These are phyloP conservation scores for Exophiala dermatitidis DNA, from an alignment of 2,329 filamentous ascomycete genomes.

Conservation along the genomic window DNA sequence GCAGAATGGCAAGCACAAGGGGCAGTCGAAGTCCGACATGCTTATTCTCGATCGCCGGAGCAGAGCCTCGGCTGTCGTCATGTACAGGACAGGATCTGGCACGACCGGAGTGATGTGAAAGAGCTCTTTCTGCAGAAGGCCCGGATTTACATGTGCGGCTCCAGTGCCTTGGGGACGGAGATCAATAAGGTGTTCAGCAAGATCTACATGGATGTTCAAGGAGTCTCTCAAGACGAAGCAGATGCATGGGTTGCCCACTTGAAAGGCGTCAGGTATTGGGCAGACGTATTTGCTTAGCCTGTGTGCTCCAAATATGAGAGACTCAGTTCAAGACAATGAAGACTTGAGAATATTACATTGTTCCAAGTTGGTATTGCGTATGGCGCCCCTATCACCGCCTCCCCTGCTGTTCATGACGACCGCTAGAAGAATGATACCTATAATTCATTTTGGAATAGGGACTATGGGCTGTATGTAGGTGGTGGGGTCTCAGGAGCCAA, in stretches of 20 bases:
- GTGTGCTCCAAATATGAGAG: too few relatives aligned
- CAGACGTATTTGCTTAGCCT: constrained; percentile 5
- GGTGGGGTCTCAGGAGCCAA: too few relatives aligned
- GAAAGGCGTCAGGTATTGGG: constrained; percentile 7
- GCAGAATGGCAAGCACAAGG: constrained; percentile 54
- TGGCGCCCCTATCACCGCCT: too few relatives aligned
- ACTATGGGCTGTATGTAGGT: too few relatives aligned
- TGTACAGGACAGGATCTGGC: constrained; percentile 48
- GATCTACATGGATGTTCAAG: constrained; percentile 3
- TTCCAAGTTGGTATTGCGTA: too few relatives aligned
- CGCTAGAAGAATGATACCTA: too few relatives aligned
- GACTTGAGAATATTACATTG: too few relatives aligned
- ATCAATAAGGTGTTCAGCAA: constrained; percentile 5
- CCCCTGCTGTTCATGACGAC: too few relatives aligned
- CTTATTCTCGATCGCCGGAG: constrained; percentile 47
- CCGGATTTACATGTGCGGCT: constrained; percentile 59
- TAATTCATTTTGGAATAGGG: too few relatives aligned
- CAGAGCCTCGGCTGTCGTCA: constrained; percentile 45
- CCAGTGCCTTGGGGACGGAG: constrained; percentile 2
- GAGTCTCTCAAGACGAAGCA: constrained; percentile 1
- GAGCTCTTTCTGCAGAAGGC: constrained; percentile 45
- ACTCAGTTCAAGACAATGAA: too few relatives aligned
- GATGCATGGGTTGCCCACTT: constrained; percentile 1
- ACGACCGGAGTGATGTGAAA: constrained; percentile 41
- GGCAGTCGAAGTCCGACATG: constrained; percentile 54